Evolutionary conservation across 2,329 filamentous ascomycete genomes (phyloP), one percentile per base, ranked within the genome.

Genomic region (Ilyonectria robusta): DNA sequence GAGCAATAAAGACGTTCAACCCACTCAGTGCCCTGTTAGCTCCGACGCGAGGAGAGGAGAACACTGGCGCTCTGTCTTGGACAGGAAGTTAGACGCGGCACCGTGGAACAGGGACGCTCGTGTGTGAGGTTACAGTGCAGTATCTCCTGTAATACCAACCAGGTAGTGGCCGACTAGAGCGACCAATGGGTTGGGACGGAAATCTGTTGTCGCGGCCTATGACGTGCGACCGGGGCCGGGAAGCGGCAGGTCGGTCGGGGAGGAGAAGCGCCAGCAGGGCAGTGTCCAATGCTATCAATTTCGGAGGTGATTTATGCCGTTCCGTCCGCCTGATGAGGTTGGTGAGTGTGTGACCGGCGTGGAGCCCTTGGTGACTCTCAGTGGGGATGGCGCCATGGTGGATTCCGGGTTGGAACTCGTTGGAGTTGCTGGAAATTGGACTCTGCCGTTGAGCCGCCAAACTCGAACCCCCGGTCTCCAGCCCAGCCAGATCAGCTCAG

Each of bases 401-500:
- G 51, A 44, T 51, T 33, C 31, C 7, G 3, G 21, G 53, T 40
- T 40, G 13, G 37, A 15, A 40, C 40, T n/a, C 40, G 11, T 46
- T 51, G 19, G 54, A 58, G 54, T 33, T 19, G 54, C 42, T 58
- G 33, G 54, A 64, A 64, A 53, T 64, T 51, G 44, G 51, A 37
- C 31, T 26, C 17, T 56, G 31, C 53, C 53, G 53, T 46, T 62
- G 59, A 66, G 64, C 64, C 59, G 64, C 64, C 64, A 53, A 58
- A 53, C 29, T 58, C 47, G 31, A 59, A 40, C 3, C 33, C 59
- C 59, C 11, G 37, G 54, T 19, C n/a, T 47, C 37, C 58, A n/a
- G 46, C 53, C 40, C 35, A 57, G 64, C 59, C 29, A 51, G 59
- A 65, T 65, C 63, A 65, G 63, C 57, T 62, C 63, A 65, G 63